Evolutionary conservation across 169 alveolate species (phyloP), one percentile per base, ranked within the genome.

Genomic region (Cryptosporidium meleagridis): DNA sequence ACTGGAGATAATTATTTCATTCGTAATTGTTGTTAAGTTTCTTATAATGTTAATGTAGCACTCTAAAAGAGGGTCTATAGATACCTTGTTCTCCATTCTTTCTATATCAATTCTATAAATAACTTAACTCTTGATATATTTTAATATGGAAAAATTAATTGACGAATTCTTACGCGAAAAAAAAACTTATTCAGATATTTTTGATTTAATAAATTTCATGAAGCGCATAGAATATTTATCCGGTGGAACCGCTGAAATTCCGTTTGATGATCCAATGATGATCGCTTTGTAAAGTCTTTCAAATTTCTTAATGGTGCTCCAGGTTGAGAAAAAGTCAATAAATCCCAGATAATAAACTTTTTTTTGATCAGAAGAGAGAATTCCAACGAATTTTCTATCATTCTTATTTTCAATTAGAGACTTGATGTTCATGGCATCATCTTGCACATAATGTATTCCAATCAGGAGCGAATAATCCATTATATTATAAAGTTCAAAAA

Each of bases 401-500:
- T 73, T 69, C 35, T 39, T 37, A 51, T 65, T 80, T 65, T 59
- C 89, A 41, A 59, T 65, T 0, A 80, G 69, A 3, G 73, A 62
- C 3, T 44, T 41, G n/a, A 80, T 80, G 39, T 80, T 67, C 35
- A 4, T 58, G 41, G 33, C 51, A 6, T 80, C 89, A 55, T 67
- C 75, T 29, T 80, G 45, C 7, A 80, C 89, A 70, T 95, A 75
- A 91, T 96, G 98, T 52, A 97, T 93, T 10, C 99, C 99, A 61
- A 97, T 92, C 21, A 97, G 94, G 51, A 96, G 94, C 48, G 98
- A 96, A 91, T 97, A 97, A 92, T 97, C 99, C 93, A 95, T 92
- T 21, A 96, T 91, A 39, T 94, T 93, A 37, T 95, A 94, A 69
- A 91, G 91, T 61, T 94, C 75, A 67, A 97, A 94, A 89, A 97